Evolutionary conservation across 2,329 filamentous ascomycete genomes (phyloP).

Genomic region (Ophiostoma montium): DNA sequence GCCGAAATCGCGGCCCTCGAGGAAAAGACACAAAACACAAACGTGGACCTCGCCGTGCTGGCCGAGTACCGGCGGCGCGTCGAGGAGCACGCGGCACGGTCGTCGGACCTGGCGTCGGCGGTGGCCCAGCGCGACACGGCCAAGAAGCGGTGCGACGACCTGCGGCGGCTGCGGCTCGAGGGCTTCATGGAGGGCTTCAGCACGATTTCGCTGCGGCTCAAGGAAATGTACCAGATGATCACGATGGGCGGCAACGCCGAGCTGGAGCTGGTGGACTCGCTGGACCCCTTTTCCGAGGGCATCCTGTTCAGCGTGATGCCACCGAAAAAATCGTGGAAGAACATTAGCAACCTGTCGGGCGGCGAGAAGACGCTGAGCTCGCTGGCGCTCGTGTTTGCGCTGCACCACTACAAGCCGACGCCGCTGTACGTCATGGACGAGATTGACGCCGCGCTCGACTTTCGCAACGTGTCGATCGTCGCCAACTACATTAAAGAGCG

Average conservation of each 20-base stretch:
- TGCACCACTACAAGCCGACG: conserved; percentile 97
- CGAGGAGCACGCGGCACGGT: conserved; percentile 29
- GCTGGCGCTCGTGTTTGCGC: conserved; percentile 88
- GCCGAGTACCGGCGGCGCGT: conserved; percentile 27
- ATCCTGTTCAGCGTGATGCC: conserved; percentile 98
- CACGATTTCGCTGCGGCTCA: conserved; percentile 81
- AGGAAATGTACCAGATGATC: conserved; percentile 99
- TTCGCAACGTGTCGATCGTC: conserved; percentile 95
- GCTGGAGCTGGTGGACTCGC: conserved; percentile 85
- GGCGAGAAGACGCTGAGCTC: conserved; percentile 94
- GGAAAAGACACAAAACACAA: conserved; percentile 62
- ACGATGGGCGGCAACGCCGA: conserved; percentile 99
- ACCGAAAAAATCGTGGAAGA: conserved; percentile 99
- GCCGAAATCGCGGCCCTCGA: conserved; percentile 48
- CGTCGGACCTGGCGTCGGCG: conserved; percentile 69
- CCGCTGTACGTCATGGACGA: conserved; percentile 99
- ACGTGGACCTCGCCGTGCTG: conserved; percentile 67
- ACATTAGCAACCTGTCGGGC: conserved; percentile 88
- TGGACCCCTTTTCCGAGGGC: conserved; percentile 94
- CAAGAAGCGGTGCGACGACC: conserved; percentile 85
- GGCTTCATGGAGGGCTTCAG: conserved; percentile 98
- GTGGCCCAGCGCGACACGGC: conserved; percentile 67
- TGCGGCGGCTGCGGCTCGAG: conserved; percentile 77
- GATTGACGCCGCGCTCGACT: conserved; percentile 95
- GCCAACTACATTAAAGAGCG: conserved; percentile 98